Base-by-base conservation (phyloP, 805 yeast genomes). In the Hanseniaspora meyeri region DNA sequence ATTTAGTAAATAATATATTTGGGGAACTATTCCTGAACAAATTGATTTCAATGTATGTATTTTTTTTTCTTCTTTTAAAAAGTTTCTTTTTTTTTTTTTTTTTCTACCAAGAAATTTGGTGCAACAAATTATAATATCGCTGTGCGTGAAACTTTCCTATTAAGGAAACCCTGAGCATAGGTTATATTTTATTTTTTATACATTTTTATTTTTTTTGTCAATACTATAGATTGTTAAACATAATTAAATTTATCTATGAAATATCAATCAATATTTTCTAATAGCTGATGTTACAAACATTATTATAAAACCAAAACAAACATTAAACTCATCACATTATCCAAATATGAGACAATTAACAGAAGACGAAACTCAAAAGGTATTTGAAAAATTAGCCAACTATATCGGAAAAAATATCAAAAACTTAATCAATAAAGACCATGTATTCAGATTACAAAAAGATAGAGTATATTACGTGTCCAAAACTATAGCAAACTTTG, bases 351-450 rank as follows among this genome's bases (percentile, higher is more conserved):
- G 98, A 77, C 87, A 89, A 51, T 77, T 91, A 62, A 91, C 97
- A 61, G 98, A 91, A 68, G 96, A 89, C 69, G 98, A 93, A 69
- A 91, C 98, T 45, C 88, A 86, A 69, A 91, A 85, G 17, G 95
- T 93, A 43, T 91, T 93, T 69, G 97, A 93, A 67, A 93, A 93
- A 72, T 78, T 93, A 57, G 97, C 97, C 59, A 91, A 85, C 69
- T 93, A 93, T 66, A 87, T 93, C 62, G 98, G 98, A n/a, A 78
- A 96, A 69, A 93, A 91, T 70, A 91, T 93, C 58, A 81, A 95
- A 6, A 82, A 82, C 60, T 73, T 93, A 58, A 87, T 93, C 58
- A 95, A 91, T 64, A 84, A 88, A 66, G 80, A 81, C 52, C 95
- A 89, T 72, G 96, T 95, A 42, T 88, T 93, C 76, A 80, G 98